A percentile compares a stretch with the other conserved stretches of the same genome.
Evolutionary conservation across 2,329 filamentous ascomycete species (phyloP).

Genomic region (Trichoderma afroharzianum): DNA sequence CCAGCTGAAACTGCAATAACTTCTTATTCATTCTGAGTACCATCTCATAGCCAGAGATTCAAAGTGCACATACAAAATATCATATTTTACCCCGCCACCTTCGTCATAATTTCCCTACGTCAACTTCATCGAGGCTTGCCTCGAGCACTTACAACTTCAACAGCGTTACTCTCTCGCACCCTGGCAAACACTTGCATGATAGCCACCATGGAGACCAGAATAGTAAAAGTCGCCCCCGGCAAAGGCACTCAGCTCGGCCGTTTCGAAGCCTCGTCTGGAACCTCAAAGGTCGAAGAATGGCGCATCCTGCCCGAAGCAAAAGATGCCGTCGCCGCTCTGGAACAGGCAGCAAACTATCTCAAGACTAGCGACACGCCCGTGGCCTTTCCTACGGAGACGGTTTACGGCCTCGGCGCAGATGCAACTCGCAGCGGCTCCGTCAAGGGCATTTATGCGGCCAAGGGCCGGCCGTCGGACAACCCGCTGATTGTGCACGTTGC

Average conservation of each 20-base stretch:
- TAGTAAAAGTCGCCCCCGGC: slow-evolving; percentile 33
- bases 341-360: slow-evolving; percentile 64
- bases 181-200: background rate
- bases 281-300: slow-evolving; percentile 41
- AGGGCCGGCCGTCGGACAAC: slow-evolving; percentile 88
- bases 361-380: slow-evolving; percentile 69
- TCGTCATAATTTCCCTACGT: slow-evolving; percentile 1
- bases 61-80: background rate
- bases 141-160: slow-evolving; percentile 30
- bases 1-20: background rate
- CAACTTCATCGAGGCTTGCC: background rate
- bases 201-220: slow-evolving; percentile 37
- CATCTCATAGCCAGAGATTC: background rate
- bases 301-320: slow-evolving; percentile 32
- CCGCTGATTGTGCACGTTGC: slow-evolving; percentile 90
- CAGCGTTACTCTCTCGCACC: slow-evolving; percentile 17
- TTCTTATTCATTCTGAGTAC: background rate
- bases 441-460: slow-evolving; percentile 86
- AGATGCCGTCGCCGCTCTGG: slow-evolving; percentile 43
- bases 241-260: slow-evolving; percentile 31
- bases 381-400: slow-evolving; percentile 95
- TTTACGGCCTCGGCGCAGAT: slow-evolving; percentile 95
- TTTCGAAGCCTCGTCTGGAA: slow-evolving; percentile 30
- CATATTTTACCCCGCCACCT: background rate
- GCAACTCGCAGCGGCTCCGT: slow-evolving; percentile 82